These are phyloP conservation scores for Yarrowia sp. DNA, from an alignment of 805 yeast species.

Conservation along the genomic window DNA sequence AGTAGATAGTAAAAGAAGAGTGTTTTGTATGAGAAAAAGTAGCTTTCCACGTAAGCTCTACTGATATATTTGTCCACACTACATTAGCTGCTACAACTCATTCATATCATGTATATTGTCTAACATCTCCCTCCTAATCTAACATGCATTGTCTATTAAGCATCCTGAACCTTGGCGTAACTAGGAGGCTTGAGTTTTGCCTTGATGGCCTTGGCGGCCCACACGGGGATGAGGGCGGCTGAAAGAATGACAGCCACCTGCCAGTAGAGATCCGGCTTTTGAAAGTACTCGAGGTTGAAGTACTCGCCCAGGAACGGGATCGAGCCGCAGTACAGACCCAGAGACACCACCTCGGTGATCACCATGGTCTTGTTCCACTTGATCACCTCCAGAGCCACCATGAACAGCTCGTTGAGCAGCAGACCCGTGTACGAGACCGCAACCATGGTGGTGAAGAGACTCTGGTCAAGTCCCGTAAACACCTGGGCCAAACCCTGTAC, in stretches of 20 bases:
- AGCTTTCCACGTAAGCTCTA: no score
- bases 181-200: conserved; percentile 88
- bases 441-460: conserved; percentile 75
- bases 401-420: conserved; percentile 81
- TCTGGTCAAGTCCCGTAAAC: conserved; percentile 66
- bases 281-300: conserved; percentile 72
- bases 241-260: conserved; percentile 68
- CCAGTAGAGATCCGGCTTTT: conserved; percentile 67
- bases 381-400: conserved; percentile 92
- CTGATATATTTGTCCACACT: no score
- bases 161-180: conserved; percentile 94
- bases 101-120: no score
- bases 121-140: neutral
- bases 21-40: no score
- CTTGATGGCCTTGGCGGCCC: conserved; percentile 79
- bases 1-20: neutral
- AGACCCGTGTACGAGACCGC: conserved; percentile 81
- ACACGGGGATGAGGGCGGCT: conserved; percentile 83
- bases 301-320: conserved; percentile 89
- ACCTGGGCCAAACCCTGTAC: conserved; percentile 84
- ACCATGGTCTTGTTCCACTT: conserved; percentile 89
- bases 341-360: conserved; percentile 72
- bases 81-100: no score
- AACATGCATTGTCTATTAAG: conserved; percentile 47
- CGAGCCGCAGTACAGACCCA: conserved; percentile 69